Conservation (phyloP, 2,329 filamentous ascomycete species). For the Zymoseptoria tritici region DNA sequence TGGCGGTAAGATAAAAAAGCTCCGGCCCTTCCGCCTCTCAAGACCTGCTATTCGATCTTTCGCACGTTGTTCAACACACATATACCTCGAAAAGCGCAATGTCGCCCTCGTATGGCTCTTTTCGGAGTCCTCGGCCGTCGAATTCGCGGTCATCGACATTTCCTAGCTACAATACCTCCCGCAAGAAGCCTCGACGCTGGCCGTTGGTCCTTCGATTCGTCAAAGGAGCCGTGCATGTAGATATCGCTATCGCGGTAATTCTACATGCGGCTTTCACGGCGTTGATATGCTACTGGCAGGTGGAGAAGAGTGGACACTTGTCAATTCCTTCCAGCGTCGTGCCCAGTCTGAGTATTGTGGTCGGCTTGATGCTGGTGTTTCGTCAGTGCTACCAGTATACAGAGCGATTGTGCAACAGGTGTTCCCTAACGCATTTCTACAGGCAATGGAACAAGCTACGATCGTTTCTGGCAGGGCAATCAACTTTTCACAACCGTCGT, state of each 20-base stretch:
- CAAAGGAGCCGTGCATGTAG: conserved; percentile 55
- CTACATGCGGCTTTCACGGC: conserved; percentile 53
- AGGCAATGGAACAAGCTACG: conserved; percentile 55
- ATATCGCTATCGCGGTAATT: conserved; percentile 50
- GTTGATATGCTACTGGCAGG: conserved; percentile 51
- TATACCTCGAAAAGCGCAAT: not conserved
- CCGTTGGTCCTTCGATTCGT: conserved; percentile 57
- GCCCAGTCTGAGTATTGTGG: conserved; percentile 57
- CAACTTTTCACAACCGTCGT: conserved; percentile 48
- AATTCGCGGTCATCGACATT: conserved; percentile 30
- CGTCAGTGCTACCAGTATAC: not conserved
- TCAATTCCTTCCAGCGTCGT: conserved; percentile 54
- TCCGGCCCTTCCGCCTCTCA: not conserved
- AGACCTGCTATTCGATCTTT: not conserved
- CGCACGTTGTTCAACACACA: not conserved
- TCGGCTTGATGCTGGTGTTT: conserved; percentile 56
- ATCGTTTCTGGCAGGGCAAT: conserved; percentile 51
- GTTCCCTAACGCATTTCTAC: not conserved
- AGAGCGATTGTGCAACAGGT: not conserved
- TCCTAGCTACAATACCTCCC: conserved; percentile 38
- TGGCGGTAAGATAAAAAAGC: not conserved
- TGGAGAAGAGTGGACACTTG: conserved; percentile 36
- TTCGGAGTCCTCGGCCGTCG: not conserved
- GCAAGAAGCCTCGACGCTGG: conserved; percentile 48
- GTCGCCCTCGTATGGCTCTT: not conserved